Conservation (phyloP, 495 filamentous ascomycete species). For the Thermochaetoides thermophila region DNA sequence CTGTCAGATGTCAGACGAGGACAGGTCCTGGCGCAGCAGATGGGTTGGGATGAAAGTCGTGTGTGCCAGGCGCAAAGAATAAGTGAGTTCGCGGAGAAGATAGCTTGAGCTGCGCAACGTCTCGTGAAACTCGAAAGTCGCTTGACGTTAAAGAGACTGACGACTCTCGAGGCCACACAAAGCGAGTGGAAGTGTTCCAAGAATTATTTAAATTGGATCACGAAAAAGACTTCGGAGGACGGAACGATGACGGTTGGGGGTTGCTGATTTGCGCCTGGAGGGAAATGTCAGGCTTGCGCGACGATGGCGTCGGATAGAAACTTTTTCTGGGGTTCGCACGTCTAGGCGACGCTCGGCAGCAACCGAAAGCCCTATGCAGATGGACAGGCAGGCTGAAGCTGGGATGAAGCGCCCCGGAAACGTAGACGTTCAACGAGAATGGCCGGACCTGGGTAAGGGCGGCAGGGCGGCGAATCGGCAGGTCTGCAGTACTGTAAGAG, state of each 20-base stretch:
- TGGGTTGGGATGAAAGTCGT: conserved; percentile 1
- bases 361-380: too few relatives aligned
- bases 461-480: too few relatives aligned
- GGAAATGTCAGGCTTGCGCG: conserved; percentile 5
- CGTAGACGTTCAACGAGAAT: too few relatives aligned
- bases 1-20: neutral
- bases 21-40: neutral
- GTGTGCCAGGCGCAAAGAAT: conserved; percentile 1
- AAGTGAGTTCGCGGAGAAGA: conserved; percentile 2
- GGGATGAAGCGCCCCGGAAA: too few relatives aligned
- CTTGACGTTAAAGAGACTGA: neutral
- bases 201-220: neutral
- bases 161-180: neutral
- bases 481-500: too few relatives aligned
- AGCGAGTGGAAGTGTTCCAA: conserved; percentile 1
- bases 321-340: too few relatives aligned
- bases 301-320: conserved; percentile 7
- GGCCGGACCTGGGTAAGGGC: too few relatives aligned
- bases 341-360: too few relatives aligned
- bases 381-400: too few relatives aligned
- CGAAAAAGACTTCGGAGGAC: neutral
- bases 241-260: conserved; percentile 1
- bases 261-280: conserved; percentile 2
- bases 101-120: conserved; percentile 4
- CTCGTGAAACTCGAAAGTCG: conserved; percentile 2